Conservation (phyloP, 305 asterid species). For the Fraxinus platypoda region DNA sequence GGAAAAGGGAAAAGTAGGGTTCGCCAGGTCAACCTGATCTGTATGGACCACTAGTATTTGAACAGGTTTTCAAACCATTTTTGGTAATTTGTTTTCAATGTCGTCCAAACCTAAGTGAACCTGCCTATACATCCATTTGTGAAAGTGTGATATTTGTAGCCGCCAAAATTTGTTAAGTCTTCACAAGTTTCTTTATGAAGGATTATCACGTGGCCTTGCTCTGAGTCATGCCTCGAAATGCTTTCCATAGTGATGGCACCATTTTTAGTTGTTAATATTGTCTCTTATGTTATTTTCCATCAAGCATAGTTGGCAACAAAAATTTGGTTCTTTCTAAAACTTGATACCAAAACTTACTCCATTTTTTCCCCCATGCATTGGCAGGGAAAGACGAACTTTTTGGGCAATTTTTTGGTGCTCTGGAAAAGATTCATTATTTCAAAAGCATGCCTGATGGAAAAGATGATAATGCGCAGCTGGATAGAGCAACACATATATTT, state of each 20-base stretch:
- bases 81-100: neutral
- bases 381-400: constrained; percentile 76
- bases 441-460: constrained; percentile 61
- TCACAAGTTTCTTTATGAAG: neutral
- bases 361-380: constrained; percentile 10
- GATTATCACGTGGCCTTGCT: neutral
- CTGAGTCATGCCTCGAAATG: neutral
- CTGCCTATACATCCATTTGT: neutral
- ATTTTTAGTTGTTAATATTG: neutral
- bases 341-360: neutral
- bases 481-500: constrained; percentile 54
- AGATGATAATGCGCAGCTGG: constrained; percentile 72
- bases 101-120: neutral
- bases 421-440: constrained; percentile 68
- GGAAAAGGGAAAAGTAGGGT: neutral
- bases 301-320: neutral
- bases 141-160: neutral
- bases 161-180: neutral
- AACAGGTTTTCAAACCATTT: neutral
- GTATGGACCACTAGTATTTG: neutral
- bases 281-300: neutral
- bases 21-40: neutral
- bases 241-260: neutral
- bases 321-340: neutral
- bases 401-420: constrained; percentile 74